Base-by-base conservation (phyloP, 108 stramenopile species). In the Skeletonema potamos region DNA sequence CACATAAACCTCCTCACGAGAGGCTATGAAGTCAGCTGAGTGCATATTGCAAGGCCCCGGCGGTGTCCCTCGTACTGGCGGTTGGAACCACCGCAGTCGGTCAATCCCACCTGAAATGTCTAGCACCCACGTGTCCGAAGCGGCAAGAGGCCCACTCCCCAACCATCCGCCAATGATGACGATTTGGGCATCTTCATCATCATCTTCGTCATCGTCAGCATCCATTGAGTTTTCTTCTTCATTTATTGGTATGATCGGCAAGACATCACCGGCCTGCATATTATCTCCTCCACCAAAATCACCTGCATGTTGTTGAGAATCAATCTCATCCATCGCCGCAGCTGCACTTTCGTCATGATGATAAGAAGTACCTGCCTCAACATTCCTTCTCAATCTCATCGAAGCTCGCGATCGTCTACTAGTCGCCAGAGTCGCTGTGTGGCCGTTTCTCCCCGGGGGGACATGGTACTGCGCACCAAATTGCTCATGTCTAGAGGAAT, bases 11-110 rank as follows among this genome's bases (percentile, higher is more conserved):
- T 92, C 87, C 8, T 76, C 62, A 29, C 64, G 62, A 29, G 73
- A 29, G 5, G 87, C 76, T 3, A 96, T 83, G 54, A 74, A 98
- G 67, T 98, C 97, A 0, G 94, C 93, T 0, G 90, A 91, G 80
- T 98, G 97, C 97, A 98, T 98, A 72, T 98, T 98, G 82, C 97
- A 98, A 0, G 96, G 94, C 18, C 97, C 97, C 10, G 96, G 96
- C 1, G 96, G 85, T 15, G 86, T 84, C 2, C 81, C 84, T 12
- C 27, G 39, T 0, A 27, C 20, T 2, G 68, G 68, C 59, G 90
- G 94, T 61, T 86, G 85, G 54, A 84, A 85, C 88, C 89, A 90
- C 27, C 84, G 82, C 12, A 91, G 37, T 13, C 78, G 34, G 3
- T 72, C 66, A 20, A 79, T 56, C 30, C 77, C 78, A 1, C 86